Evolutionary conservation across 306 rosid species (phyloP), one percentile per base, ranked within the genome.

Genomic region (Crataegus laevigata): DNA sequence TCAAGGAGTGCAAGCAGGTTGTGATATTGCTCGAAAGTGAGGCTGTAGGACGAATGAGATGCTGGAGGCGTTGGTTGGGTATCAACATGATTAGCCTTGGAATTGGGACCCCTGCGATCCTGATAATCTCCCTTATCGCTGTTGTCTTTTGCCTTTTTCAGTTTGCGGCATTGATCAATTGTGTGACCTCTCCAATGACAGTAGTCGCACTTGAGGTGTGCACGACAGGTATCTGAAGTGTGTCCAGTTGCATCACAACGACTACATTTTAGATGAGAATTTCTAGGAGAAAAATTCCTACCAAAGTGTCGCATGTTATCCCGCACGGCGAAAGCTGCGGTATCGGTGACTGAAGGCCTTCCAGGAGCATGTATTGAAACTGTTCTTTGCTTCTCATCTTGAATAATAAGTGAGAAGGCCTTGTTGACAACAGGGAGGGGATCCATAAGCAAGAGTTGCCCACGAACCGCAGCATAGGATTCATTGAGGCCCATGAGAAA

Each of bases 131-230:
- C 13, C 28, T 0, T 4, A 0, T 22, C 17, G 12, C 2, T 22
- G 0, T 57, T 1, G 8, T 3, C 3, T 0, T 1, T 55, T 3
- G 1, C 13, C 1, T 21, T 55, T 3, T 55, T 55, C 15, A 55
- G 13, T n/a, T 55, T 55, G 0, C 6, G 0, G 0, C 61, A 55
- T 8, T 1, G 0, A 1, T 55, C 28, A 3, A 21, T n/a, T 28
- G 61, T 55, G 28, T 55, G 28, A 6, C 62, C 15, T 3, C 5
- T 22, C 62, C 7, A 57, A 21, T 12, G 5, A 57, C 3, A 22
- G 5, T 57, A 57, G 3, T 22, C 17, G 0, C 29, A n/a, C 5
- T 57, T 8, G 2, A 57, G 3, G 5, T 57, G 62, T 57, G 29
- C 62, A 1, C 13, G 17, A 4, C 8, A 22, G 1, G 13, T 57